Evolutionary conservation across 768 basidiomycete genomes (phyloP).

Genomic region (Dacryopinax spathularia): DNA sequence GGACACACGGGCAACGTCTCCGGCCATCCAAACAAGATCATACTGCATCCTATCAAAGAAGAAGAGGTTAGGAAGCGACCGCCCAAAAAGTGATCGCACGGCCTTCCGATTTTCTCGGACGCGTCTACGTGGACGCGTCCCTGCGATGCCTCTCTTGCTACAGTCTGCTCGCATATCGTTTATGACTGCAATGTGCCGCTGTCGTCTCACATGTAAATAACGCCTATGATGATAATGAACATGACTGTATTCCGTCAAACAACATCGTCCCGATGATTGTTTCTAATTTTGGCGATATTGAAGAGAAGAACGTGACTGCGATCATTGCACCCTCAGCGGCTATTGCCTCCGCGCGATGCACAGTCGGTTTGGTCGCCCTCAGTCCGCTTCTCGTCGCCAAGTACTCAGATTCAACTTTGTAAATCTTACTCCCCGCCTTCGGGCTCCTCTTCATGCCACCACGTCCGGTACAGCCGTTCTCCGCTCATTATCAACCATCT

Average conservation of each 20-base stretch:
- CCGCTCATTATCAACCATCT: neutral
- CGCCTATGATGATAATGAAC: neutral
- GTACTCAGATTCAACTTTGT: neutral
- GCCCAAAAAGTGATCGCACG: conserved; percentile 5
- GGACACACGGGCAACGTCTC: conserved; percentile 16
- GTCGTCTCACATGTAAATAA: no score
- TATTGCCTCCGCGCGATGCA: neutral
- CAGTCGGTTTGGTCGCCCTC: neutral
- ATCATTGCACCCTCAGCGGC: neutral
- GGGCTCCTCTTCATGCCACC: conserved; percentile 3
- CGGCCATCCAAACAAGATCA: conserved; percentile 50
- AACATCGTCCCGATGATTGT: neutral
- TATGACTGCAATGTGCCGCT: no score
- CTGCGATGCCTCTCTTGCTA: no score
- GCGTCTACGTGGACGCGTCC: no score
- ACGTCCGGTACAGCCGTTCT: neutral
- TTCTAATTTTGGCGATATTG: neutral
- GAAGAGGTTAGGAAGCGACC: conserved; percentile 65
- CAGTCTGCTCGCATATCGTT: no score
- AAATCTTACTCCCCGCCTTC: neutral
- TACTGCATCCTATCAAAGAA: conserved; percentile 74
- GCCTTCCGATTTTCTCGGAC: neutral
- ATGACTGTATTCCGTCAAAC: neutral
- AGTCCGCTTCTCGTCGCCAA: neutral
- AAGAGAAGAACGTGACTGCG: neutral